phyloP scores from a whole-genome alignment of 495 filamentous ascomycete species.

The Podospora australis region DNA sequence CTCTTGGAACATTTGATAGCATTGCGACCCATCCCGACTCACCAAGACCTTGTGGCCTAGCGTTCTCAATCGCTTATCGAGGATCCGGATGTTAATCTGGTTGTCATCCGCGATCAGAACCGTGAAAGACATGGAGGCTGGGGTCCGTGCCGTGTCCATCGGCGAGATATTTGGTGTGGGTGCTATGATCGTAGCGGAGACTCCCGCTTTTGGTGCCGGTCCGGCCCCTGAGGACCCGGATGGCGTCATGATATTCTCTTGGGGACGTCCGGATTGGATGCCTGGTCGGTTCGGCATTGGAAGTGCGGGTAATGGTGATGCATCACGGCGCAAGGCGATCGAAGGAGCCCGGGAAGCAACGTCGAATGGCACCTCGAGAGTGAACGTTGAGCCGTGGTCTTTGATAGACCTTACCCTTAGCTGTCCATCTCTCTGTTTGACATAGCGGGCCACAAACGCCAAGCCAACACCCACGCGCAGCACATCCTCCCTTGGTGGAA shows the following conservation, averaged over 20 bases:
- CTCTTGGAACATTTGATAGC: conserved; percentile 50
- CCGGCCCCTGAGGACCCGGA: conserved; percentile 3
- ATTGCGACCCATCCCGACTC: conserved; percentile 77
- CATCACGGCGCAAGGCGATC: conserved; percentile 15
- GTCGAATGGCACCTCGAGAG: conserved; percentile 24
- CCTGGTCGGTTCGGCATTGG: conserved; percentile 14
- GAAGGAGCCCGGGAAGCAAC: conserved; percentile 16
- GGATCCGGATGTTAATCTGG: conserved; percentile 71
- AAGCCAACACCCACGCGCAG: conserved; percentile 20
- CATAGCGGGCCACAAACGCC: conserved; percentile 17
- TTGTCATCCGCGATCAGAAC: conserved; percentile 81
- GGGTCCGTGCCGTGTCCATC: conserved; percentile 4
- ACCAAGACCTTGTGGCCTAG: conserved; percentile 59
- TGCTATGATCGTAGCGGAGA: conserved; percentile 11
- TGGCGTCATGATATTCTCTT: neutral
- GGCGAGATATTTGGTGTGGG: conserved; percentile 13
- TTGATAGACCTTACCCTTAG: conserved; percentile 16
- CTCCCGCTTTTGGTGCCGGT: neutral
- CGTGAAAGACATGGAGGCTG: conserved; percentile 38
- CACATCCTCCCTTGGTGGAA: conserved; percentile 3
- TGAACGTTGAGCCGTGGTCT: conserved; percentile 17
- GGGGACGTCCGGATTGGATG: neutral
- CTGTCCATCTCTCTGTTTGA: conserved; percentile 20
- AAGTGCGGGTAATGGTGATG: conserved; percentile 15
- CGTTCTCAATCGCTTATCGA: conserved; percentile 68